Evolutionary conservation across 2,329 filamentous ascomycete species (phyloP).

Genomic region (Xylogone sp.): DNA sequence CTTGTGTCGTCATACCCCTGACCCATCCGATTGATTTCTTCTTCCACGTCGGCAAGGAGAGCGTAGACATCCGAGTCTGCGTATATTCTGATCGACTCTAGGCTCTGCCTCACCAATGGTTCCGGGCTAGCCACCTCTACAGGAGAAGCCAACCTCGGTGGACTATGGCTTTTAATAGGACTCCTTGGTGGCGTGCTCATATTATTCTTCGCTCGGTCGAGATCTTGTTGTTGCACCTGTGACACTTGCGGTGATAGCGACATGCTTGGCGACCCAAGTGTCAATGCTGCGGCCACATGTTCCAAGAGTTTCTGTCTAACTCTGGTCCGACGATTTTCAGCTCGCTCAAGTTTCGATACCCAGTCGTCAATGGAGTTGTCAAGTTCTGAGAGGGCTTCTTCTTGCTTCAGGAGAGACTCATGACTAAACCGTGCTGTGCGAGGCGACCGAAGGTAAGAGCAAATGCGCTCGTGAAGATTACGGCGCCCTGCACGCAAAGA

Average conservation of each 20-base stretch:
- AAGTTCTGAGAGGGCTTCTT: constrained; percentile 73
- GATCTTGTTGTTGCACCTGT: constrained; percentile 24
- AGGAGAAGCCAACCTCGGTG: constrained; percentile 16
- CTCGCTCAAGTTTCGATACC: constrained; percentile 74
- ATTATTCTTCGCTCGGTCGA: constrained; percentile 13
- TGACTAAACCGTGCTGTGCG: constrained; percentile 68
- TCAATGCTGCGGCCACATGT: constrained; percentile 70
- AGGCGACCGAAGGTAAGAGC: constrained; percentile 70
- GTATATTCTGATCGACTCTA: constrained; percentile 66
- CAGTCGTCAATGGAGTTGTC: constrained; percentile 78
- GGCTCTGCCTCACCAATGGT: constrained; percentile 16
- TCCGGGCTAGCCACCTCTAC: constrained; percentile 18
- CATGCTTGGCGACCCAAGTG: constrained; percentile 17
- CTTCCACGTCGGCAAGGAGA: constrained; percentile 63
- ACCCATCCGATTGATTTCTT: constrained; percentile 46
- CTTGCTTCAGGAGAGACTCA: constrained; percentile 73
- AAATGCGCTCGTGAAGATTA: constrained; percentile 73
- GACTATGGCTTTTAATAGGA: constrained; percentile 31
- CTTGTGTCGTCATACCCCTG: constrained; percentile 6
- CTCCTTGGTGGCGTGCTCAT: constrained; percentile 21
- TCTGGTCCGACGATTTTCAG: constrained; percentile 71
- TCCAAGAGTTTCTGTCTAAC: constrained; percentile 78
- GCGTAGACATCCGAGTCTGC: constrained; percentile 65
- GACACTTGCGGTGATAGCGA: constrained; percentile 30
- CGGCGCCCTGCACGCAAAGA: constrained; percentile 72